Evolutionary conservation across 2,329 filamentous ascomycete genomes (phyloP).

Genomic region (Tolypocladium cylindrosporum): DNA sequence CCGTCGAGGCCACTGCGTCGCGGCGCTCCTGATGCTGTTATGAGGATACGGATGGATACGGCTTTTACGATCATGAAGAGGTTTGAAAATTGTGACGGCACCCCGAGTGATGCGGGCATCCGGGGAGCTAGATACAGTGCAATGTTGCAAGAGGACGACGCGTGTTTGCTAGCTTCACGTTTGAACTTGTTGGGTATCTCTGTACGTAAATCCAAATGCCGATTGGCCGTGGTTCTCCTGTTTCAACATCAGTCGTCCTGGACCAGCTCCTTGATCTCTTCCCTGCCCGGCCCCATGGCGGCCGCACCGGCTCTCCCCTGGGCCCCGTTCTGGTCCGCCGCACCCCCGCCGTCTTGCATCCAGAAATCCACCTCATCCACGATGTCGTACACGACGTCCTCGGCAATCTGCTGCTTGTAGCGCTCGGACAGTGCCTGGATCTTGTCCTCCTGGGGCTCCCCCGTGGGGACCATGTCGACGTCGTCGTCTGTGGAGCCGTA

Average conservation of each 20-base stretch:
- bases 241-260: slow-evolving; percentile 41
- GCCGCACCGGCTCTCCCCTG: slow-evolving; percentile 34
- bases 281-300: slow-evolving; percentile 33
- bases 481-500: slow-evolving; percentile 35
- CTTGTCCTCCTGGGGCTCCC: slow-evolving; percentile 14
- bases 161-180: neutral
- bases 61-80: neutral
- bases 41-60: neutral
- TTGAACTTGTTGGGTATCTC: slow-evolving; percentile 14
- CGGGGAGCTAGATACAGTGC: neutral
- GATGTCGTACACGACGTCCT: slow-evolving; percentile 88
- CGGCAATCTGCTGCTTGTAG: slow-evolving; percentile 86
- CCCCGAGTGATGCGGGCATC: neutral
- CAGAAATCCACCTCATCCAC: slow-evolving; percentile 91
- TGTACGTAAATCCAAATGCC: neutral
- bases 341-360: slow-evolving; percentile 55
- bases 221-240: neutral
- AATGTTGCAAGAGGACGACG: neutral
- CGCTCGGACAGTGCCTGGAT: slow-evolving; percentile 62
- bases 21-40: neutral
- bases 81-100: neutral
- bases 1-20: neutral
- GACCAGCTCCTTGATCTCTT: slow-evolving; percentile 56
- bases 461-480: slow-evolving; percentile 32
- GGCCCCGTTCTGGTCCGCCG: slow-evolving; percentile 34